Percentiles rank a stretch among this genome's conserved stretches.
Conservation (phyloP, 1,284 basidiomycete species). For the Butyriboletus appendiculatus region DNA sequence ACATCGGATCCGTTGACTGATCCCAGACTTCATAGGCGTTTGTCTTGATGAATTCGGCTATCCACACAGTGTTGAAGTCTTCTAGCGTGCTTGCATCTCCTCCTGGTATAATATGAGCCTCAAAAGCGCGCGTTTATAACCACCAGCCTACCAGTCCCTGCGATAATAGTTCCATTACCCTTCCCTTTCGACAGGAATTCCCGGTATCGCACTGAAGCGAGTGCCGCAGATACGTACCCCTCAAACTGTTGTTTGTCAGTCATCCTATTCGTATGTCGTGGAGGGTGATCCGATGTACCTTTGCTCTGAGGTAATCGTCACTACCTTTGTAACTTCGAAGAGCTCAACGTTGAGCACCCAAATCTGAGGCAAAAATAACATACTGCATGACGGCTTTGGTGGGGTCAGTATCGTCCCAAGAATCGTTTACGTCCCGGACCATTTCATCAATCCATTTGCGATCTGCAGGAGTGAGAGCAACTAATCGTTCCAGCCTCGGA, state of each 20-base stretch:
- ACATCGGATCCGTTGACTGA: constrained; percentile 78
- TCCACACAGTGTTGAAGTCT: constrained; percentile 85
- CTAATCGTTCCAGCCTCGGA: constrained; percentile 74
- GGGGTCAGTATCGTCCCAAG: constrained; percentile 70
- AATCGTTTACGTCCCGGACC: constrained; percentile 79
- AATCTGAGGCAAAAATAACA: constrained; percentile 31
- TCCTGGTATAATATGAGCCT: constrained; percentile 28
- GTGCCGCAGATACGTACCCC: constrained; percentile 80
- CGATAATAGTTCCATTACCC: constrained; percentile 60
- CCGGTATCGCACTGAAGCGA: constrained; percentile 84
- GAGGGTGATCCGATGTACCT: constrained; percentile 49
- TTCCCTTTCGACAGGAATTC: constrained; percentile 77
- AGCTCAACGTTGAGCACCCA: constrained; percentile 2
- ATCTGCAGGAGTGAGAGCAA: constrained; percentile 88
- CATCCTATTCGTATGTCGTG: not conserved
- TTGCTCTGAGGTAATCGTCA: constrained; percentile 88
- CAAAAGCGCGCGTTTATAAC: not conserved
- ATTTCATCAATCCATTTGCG: constrained; percentile 93
- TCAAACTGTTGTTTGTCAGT: constrained; percentile 56
- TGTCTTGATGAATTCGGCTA: constrained; percentile 81
- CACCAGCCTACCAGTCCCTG: constrained; percentile 51
- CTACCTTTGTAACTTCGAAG: constrained; percentile 79
- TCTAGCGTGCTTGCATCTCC: constrained; percentile 52
- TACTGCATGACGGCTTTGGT: constrained; percentile 64
- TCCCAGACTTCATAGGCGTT: constrained; percentile 89